Evolutionary conservation across 1,139 yeast species (phyloP).

Genomic region (Debaryomyces sp.): DNA sequence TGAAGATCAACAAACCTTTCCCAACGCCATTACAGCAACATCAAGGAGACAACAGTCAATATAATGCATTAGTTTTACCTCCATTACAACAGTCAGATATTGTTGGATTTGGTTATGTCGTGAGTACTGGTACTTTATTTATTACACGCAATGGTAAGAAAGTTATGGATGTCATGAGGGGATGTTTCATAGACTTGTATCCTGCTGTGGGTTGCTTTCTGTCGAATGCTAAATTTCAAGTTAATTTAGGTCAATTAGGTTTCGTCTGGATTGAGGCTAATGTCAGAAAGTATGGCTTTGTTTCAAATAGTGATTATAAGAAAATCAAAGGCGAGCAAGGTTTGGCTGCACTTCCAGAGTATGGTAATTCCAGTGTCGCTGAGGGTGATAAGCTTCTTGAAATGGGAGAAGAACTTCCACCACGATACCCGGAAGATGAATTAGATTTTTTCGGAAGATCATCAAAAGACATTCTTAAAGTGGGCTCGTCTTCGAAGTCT

Average conservation of each 20-base stretch:
- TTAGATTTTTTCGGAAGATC: conserved; percentile 64
- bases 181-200: conserved; percentile 76
- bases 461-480: conserved; percentile 17
- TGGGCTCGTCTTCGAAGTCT: conserved; percentile 28
- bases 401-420: conserved; percentile 76
- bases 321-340: conserved; percentile 50
- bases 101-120: conserved; percentile 87
- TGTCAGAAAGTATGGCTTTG: conserved; percentile 90
- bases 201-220: conserved; percentile 87
- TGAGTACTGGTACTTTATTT: conserved; percentile 78
- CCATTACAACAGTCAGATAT: conserved; percentile 82
- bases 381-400: conserved; percentile 56
- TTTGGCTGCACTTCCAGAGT: conserved; percentile 44
- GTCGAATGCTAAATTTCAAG: conserved; percentile 74
- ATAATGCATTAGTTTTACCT: conserved; percentile 73
- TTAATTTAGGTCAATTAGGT: conserved; percentile 88
- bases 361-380: conserved; percentile 25
- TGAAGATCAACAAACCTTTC: conserved; percentile 78
- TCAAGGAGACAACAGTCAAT: conserved; percentile 47
- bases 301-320: conserved; percentile 56
- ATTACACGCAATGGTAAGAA: conserved; percentile 91
- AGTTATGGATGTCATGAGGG: conserved; percentile 79
- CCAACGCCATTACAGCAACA: conserved; percentile 53
- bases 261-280: conserved; percentile 95
- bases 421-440: conserved; percentile 64